Evolutionary conservation across 495 filamentous ascomycete species (phyloP).

Genomic region (Chaetomidium leptoderma): DNA sequence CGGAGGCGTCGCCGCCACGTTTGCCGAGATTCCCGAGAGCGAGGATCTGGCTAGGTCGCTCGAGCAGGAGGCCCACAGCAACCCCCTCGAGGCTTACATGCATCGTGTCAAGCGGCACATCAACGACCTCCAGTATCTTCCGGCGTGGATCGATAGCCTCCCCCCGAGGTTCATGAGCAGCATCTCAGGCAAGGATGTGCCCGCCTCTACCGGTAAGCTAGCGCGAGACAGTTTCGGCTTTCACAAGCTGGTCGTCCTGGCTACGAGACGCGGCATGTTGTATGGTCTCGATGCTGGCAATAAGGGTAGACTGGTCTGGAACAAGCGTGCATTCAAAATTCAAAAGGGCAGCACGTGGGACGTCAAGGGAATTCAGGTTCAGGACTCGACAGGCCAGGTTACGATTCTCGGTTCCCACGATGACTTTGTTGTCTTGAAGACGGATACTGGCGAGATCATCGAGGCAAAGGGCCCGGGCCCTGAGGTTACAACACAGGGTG

Average conservation of each 20-base stretch:
- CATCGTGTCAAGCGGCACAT: slow-evolving; percentile 82
- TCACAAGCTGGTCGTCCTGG: slow-evolving; percentile 74
- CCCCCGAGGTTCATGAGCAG: slow-evolving; percentile 63
- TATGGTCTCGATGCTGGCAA: slow-evolving; percentile 74
- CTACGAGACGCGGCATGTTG: slow-evolving; percentile 73
- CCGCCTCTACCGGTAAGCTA: slow-evolving; percentile 47
- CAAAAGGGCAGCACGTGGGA: slow-evolving; percentile 54
- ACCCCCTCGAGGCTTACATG: slow-evolving; percentile 71
- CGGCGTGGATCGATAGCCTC: slow-evolving; percentile 62
- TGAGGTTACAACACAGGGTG: slow-evolving; percentile 38
- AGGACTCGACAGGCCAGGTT: slow-evolving; percentile 50
- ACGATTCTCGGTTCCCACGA: slow-evolving; percentile 57
- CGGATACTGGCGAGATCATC: slow-evolving; percentile 53
- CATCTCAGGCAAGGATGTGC: slow-evolving; percentile 54
- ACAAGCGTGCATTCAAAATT: slow-evolving; percentile 53
- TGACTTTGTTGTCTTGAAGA: slow-evolving; percentile 53
- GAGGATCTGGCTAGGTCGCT: slow-evolving; percentile 75
- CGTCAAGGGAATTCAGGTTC: slow-evolving; percentile 61
- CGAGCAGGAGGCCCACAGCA: slow-evolving; percentile 80
- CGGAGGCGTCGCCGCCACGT: slow-evolving; percentile 68
- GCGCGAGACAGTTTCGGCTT: slow-evolving; percentile 80
- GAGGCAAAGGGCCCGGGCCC: slow-evolving; percentile 38
- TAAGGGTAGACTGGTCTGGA: slow-evolving; percentile 73
- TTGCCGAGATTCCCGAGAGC: slow-evolving; percentile 66
- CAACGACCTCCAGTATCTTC: slow-evolving; percentile 73